phyloP scores from a whole-genome alignment of 2,329 filamentous ascomycete species.

The Neospermospora avenae region DNA sequence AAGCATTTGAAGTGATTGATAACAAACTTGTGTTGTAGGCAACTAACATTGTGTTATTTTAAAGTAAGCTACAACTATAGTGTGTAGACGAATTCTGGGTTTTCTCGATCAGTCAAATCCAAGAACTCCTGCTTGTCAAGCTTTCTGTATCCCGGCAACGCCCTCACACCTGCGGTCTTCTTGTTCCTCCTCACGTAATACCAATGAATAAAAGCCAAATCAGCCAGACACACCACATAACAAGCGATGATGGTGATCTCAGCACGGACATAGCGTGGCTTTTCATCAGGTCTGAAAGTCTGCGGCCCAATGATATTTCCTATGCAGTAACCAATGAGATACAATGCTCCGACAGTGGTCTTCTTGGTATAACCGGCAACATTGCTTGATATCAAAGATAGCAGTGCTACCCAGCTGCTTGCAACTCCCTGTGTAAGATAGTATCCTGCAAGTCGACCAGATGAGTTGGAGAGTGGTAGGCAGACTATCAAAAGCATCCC shows the following conservation, averaged over 20 bases:
- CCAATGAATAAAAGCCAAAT: conserved; percentile 28
- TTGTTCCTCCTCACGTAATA: conserved; percentile 30
- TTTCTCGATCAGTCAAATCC: conserved; percentile 35
- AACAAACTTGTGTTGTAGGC: too few species aligned
- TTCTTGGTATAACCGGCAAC: conserved; percentile 49
- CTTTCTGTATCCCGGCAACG: conserved; percentile 27
- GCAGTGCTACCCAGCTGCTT: conserved; percentile 42
- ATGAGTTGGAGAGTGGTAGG: conserved; percentile 37
- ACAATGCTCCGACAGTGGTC: conserved; percentile 45
- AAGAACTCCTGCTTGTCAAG: conserved; percentile 34
- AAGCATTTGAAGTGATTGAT: too few species aligned
- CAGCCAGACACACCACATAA: conserved; percentile 22
- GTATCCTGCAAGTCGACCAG: conserved; percentile 39
- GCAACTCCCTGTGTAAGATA: conserved; percentile 53
- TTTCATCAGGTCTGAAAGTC: conserved; percentile 41
- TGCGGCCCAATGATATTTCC: conserved; percentile 50
- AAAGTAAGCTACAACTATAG: too few species aligned
- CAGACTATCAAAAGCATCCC: conserved; percentile 37
- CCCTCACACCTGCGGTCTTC: conserved; percentile 26
- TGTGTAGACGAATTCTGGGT: conserved; percentile 34
- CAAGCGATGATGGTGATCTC: conserved; percentile 46
- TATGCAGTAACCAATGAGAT: conserved; percentile 47
- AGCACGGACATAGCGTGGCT: conserved; percentile 39
- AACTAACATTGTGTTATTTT: too few species aligned
- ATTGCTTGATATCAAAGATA: conserved; percentile 41